Percentiles rank a stretch among this genome's conserved stretches.
These are phyloP conservation scores for Grosmannia penicillata DNA, from an alignment of 2,329 filamentous ascomycete species.

Conservation along the genomic window DNA sequence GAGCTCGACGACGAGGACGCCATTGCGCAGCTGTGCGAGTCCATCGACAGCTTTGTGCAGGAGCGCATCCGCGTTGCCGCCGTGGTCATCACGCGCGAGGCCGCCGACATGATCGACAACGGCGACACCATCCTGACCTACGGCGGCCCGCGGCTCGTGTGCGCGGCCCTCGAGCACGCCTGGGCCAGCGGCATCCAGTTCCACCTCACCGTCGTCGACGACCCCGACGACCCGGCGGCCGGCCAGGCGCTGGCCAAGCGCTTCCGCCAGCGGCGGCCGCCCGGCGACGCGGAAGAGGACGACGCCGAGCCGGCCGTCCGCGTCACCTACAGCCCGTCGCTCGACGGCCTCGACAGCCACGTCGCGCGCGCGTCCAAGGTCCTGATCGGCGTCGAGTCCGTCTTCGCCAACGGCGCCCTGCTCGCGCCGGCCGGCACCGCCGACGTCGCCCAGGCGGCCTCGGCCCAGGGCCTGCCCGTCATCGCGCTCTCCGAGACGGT, in stretches of 20 bases:
- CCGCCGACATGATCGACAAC: slow-evolving; percentile 59
- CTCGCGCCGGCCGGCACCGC: slow-evolving; percentile 82
- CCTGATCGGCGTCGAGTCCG: slow-evolving; percentile 77
- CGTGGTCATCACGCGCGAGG: slow-evolving; percentile 66
- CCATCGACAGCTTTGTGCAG: slow-evolving; percentile 79
- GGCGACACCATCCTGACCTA: slow-evolving; percentile 79
- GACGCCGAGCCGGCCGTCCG: slow-evolving; percentile 15
- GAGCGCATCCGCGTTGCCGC: slow-evolving; percentile 83
- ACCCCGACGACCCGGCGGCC: slow-evolving; percentile 35
- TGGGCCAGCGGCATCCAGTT: slow-evolving; percentile 58
- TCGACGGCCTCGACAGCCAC: slow-evolving; percentile 62
- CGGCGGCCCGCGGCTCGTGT: slow-evolving; percentile 72
- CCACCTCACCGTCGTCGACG: slow-evolving; percentile 72
- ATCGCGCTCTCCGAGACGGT: slow-evolving; percentile 87
- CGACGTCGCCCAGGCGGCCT: slow-evolving; percentile 70
- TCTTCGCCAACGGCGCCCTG: slow-evolving; percentile 88
- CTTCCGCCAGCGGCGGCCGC: slow-evolving; percentile 23
- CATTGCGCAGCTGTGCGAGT: slow-evolving; percentile 61
- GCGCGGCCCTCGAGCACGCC: slow-evolving; percentile 65
- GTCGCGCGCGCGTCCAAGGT: slow-evolving; percentile 54
- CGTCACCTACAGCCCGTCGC: slow-evolving; percentile 64
- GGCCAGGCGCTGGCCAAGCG: slow-evolving; percentile 50
- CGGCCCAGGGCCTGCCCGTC: slow-evolving; percentile 61
- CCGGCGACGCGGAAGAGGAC: neutral
- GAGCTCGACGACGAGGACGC: slow-evolving; percentile 69